phyloP scores from a whole-genome alignment of 2,329 filamentous ascomycete genomes.

The Colletotrichum lini region DNA sequence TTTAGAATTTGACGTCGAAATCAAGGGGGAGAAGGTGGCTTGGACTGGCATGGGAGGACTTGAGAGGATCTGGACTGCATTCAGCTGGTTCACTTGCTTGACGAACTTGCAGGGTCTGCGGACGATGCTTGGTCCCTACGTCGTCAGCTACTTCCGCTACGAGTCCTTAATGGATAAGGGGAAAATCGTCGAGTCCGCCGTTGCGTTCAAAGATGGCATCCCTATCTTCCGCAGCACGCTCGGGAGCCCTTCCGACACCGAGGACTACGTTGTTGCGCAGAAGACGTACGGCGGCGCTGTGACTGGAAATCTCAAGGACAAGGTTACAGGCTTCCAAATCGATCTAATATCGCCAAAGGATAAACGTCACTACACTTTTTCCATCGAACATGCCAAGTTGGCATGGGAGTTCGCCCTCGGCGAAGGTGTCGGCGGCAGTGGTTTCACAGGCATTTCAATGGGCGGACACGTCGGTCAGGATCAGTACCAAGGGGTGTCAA shows the following conservation, averaged over 20 bases:
- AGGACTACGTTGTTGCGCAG: slow-evolving; percentile 20
- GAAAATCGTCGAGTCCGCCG: not conserved
- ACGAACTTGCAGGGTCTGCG: not conserved
- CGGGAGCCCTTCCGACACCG: not conserved
- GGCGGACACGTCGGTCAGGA: slow-evolving; percentile 33
- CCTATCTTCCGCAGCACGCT: not conserved
- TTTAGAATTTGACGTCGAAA: slow-evolving; percentile 2
- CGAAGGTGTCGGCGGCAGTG: slow-evolving; percentile 42
- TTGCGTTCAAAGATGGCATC: not conserved
- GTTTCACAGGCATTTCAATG: slow-evolving; percentile 32
- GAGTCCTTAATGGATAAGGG: slow-evolving; percentile 5
- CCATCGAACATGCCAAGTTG: not conserved
- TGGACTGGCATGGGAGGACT: slow-evolving; percentile 17
- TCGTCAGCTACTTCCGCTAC: slow-evolving; percentile 7
- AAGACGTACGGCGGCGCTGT: slow-evolving; percentile 42
- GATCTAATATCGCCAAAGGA: slow-evolving; percentile 7
- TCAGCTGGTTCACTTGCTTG: slow-evolving; percentile 23
- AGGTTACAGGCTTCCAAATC: not conserved
- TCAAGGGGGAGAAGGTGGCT: not conserved
- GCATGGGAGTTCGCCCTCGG: slow-evolving; percentile 26
- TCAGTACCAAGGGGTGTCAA: slow-evolving; percentile 38
- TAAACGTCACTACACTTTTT: slow-evolving; percentile 3
- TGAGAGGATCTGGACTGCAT: slow-evolving; percentile 14
- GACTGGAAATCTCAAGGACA: slow-evolving; percentile 42
- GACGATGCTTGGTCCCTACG: not conserved